phyloP scores from a whole-genome alignment of 2,329 filamentous ascomycete species.

The Microdochium trichocladiopsis region DNA sequence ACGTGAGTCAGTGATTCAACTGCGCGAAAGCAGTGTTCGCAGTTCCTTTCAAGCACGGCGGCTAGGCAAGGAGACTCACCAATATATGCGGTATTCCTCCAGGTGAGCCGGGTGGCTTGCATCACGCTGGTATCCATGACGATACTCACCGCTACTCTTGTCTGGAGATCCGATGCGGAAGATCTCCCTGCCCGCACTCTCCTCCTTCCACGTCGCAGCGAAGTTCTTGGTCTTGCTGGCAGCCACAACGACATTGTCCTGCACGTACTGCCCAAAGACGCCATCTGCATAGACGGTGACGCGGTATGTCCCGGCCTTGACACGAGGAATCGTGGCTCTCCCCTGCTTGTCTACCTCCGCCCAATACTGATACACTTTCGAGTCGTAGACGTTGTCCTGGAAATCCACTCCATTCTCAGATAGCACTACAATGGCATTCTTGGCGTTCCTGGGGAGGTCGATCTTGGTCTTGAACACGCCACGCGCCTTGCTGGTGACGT shows the following conservation, averaged over 20 bases:
- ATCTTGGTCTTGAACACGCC: slow-evolving; percentile 43
- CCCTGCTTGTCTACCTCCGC: slow-evolving; percentile 39
- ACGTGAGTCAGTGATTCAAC: background rate
- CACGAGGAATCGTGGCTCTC: slow-evolving; percentile 40
- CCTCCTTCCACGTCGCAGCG: slow-evolving; percentile 40
- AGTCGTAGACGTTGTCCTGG: slow-evolving; percentile 51
- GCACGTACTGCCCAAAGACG: slow-evolving; percentile 52
- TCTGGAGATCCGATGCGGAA: slow-evolving; percentile 58
- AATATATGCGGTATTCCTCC: slow-evolving; percentile 55
- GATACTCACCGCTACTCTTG: slow-evolving; percentile 53
- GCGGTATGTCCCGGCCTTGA: slow-evolving; percentile 52
- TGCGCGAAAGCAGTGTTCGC: too few species aligned
- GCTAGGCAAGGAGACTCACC: slow-evolving; percentile 22
- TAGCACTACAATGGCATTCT: slow-evolving; percentile 47
- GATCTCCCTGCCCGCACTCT: slow-evolving; percentile 49
- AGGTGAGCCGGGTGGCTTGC: slow-evolving; percentile 40
- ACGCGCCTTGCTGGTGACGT: slow-evolving; percentile 43
- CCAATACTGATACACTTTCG: slow-evolving; percentile 57
- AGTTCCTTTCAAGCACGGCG: too few species aligned
- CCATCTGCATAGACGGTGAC: slow-evolving; percentile 57
- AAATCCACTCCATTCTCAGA: slow-evolving; percentile 43
- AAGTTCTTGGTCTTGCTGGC: slow-evolving; percentile 30
- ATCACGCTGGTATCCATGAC: slow-evolving; percentile 46
- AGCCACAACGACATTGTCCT: slow-evolving; percentile 39
- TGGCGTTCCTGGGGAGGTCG: slow-evolving; percentile 41